phyloP scores from a whole-genome alignment of 2,329 filamentous ascomycete species.

The Chaetomium strumarium region DNA sequence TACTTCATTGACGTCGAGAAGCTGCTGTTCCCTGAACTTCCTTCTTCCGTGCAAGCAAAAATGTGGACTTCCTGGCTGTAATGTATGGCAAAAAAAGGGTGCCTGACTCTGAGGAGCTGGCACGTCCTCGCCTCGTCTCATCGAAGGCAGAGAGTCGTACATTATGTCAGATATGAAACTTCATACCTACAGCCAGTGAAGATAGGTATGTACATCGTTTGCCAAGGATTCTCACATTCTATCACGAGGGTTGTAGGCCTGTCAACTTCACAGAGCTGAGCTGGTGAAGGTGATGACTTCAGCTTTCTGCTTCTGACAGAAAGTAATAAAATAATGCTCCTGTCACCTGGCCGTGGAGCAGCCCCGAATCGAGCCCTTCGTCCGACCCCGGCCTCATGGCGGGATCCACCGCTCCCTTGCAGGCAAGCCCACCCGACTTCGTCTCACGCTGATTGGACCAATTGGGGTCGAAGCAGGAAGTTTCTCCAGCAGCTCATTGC shows the following conservation, averaged over 20 bases:
- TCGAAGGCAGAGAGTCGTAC: too few species aligned
- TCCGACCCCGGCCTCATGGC: slow-evolving; percentile 18
- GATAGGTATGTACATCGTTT: too few species aligned
- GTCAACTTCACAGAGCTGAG: neutral
- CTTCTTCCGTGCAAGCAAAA: neutral
- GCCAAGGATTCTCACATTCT: neutral
- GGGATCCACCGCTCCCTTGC: slow-evolving; percentile 4
- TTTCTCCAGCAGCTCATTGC: slow-evolving; percentile 1
- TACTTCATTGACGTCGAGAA: neutral
- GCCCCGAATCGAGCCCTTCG: slow-evolving; percentile 21
- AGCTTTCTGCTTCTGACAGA: neutral
- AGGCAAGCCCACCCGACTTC: neutral
- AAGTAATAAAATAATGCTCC: slow-evolving; percentile 7
- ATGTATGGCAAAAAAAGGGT: neutral
- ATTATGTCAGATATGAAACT: too few species aligned
- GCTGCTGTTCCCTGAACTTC: neutral
- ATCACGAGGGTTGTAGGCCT: neutral
- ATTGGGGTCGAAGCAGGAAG: neutral
- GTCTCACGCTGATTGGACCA: slow-evolving; percentile 1
- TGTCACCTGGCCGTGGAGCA: slow-evolving; percentile 13
- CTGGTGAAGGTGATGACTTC: neutral
- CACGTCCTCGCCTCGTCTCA: neutral
- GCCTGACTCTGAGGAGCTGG: neutral
- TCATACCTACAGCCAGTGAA: too few species aligned
- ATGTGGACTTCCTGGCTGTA: neutral